These are phyloP conservation scores for Euphorbia lathyris DNA, from an alignment of 345 rosid genomes.

Conservation along the genomic window DNA sequence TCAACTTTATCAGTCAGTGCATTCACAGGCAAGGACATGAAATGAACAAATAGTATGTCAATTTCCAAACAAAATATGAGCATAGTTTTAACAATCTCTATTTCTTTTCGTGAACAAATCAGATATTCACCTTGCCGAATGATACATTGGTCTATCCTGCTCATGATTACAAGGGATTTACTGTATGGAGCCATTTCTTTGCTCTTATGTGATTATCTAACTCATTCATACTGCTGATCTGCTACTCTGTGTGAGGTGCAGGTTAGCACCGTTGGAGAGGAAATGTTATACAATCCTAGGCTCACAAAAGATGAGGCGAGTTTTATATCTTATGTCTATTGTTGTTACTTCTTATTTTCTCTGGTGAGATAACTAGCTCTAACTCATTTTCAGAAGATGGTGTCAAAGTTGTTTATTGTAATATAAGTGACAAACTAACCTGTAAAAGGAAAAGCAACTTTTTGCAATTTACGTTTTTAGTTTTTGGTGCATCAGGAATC, in stretches of 20 bases:
- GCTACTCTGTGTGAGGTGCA: conserved; percentile 24
- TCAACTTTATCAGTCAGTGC: conserved; percentile 82
- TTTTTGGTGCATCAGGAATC: not conserved
- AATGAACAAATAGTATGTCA: not conserved
- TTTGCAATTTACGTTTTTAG: not conserved
- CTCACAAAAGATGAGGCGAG: conserved; percentile 77
- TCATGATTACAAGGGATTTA: conserved; percentile 91
- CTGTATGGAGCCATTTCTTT: conserved; percentile 40
- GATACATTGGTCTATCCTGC: conserved; percentile 86
- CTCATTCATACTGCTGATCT: conserved; percentile 12
- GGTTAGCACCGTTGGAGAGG: conserved; percentile 96
- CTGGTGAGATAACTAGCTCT: too few species aligned
- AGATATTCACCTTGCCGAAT: conserved; percentile 85
- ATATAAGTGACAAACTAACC: not conserved
- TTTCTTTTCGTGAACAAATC: conserved; percentile 16
- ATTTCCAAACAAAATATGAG: not conserved
- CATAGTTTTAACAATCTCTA: not conserved
- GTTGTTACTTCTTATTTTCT: not conserved
- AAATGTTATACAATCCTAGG: conserved; percentile 70
- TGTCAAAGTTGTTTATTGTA: not conserved
- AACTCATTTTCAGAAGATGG: not conserved
- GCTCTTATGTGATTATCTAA: conserved; percentile 9
- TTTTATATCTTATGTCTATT: not conserved
- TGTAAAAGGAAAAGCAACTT: not conserved
- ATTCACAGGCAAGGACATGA: conserved; percentile 69